Evolutionary conservation across 2,329 filamentous ascomycete species (phyloP), one percentile per base, ranked within the genome.

Genomic region (Akanthomyces uredinophilus): DNA sequence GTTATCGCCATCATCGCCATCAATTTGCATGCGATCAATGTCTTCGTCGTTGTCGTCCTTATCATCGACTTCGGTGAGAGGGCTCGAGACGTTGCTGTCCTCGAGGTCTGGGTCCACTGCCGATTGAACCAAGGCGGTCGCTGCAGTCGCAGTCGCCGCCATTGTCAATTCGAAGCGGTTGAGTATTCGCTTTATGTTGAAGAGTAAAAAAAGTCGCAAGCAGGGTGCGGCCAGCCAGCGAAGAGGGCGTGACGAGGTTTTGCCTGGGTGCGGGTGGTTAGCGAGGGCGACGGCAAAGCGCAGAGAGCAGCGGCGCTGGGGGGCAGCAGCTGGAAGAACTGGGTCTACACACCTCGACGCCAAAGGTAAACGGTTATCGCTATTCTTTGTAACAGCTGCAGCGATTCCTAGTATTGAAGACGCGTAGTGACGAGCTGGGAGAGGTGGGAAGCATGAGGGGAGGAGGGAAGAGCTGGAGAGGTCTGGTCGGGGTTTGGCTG

Each of bases 41-140:
- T 85, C 85, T 55, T 89, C 88, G 65, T 90, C 86, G 57, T 91
- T 88, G 49, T 80, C 83, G 65, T 91, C 87, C 70, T 86, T 86
- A 70, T 96, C 91, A 70, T 93, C 92, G 62, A 96, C 90, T 69
- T 97, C 94, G 78, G 92, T 97, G 68, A 98, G 82, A 70, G 92
- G 95, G 75, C 94, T 98, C 44, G 93, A 97, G 59, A 90, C 82
- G 72, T 87, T 87, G 73, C 89, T 90, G 69, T 87, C 86, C 68
- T 84, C 83, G 65, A 79, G 78, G 69, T 83, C 83, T 66, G 77
- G 76, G 62, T 64, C 71, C 66, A 69, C 71, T 65, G 67, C 67
- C 32, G 69, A 61, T 37, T 82, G 79, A 64, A 81, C 78, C 68
- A 80, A 78, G 66, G 79, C 79, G 68, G 78, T 75, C 68, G 78